A percentile compares a stretch with the other conserved stretches of the same genome.
Conservation (phyloP, 2,329 filamentous ascomycete species). For the Aspergillus tanneri region DNA sequence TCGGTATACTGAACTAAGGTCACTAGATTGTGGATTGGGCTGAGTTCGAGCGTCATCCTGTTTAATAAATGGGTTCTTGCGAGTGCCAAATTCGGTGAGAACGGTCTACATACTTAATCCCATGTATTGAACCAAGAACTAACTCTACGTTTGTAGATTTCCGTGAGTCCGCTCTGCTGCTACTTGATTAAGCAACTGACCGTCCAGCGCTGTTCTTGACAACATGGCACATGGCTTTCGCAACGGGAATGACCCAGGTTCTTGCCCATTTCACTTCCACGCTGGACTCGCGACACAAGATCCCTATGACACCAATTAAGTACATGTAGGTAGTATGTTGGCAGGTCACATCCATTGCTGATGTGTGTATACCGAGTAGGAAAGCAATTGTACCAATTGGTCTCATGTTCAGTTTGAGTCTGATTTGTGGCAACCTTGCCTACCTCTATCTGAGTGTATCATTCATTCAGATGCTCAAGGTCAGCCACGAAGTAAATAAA, state of each 20-base stretch:
- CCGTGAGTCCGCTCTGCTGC: slow-evolving; percentile 37
- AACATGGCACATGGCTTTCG: slow-evolving; percentile 91
- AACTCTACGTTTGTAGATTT: slow-evolving; percentile 37
- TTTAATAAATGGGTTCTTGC: slow-evolving; percentile 99
- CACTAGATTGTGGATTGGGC: slow-evolving; percentile 77
- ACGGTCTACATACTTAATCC: too few species aligned
- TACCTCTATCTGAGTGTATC: slow-evolving; percentile 94
- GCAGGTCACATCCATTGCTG: not conserved
- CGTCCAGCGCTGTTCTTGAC: slow-evolving; percentile 65
- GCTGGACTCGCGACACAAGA: slow-evolving; percentile 88
- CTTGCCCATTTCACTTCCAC: slow-evolving; percentile 83
- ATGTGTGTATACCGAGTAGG: slow-evolving; percentile 18
- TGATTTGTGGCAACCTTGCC: slow-evolving; percentile 95
- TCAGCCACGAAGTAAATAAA: slow-evolving; percentile 31
- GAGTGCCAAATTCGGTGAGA: slow-evolving; percentile 77
- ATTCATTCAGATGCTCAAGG: slow-evolving; percentile 99
- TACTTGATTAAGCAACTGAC: slow-evolving; percentile 6
- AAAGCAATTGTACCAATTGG: slow-evolving; percentile 93
- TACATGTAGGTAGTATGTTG: slow-evolving; percentile 57
- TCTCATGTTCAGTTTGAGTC: slow-evolving; percentile 89
- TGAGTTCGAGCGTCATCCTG: slow-evolving; percentile 89
- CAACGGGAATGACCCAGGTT: slow-evolving; percentile 88
- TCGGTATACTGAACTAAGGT: not conserved
- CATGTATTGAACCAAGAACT: not conserved
- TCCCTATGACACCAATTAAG: slow-evolving; percentile 91